phyloP scores from a whole-genome alignment of 208 protist genomes.

The Trypanosoma lewisi region DNA sequence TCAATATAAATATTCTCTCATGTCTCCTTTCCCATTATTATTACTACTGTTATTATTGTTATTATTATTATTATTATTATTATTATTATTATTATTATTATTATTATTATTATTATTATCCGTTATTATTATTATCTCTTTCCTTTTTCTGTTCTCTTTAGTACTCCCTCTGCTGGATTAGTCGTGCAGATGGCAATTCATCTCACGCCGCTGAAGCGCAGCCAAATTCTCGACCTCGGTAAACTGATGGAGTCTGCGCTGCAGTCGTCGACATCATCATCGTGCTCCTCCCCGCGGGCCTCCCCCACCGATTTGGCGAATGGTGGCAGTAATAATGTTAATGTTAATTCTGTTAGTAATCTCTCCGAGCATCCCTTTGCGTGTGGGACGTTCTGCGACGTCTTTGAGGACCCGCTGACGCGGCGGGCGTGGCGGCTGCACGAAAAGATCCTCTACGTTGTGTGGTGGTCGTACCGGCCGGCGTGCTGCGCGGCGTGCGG shows the following conservation, averaged over 20 bases:
- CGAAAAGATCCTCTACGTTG: conserved; percentile 82
- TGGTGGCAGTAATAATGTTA: neutral
- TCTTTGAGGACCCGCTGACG: conserved; percentile 57
- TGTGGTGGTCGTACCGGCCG: conserved; percentile 79
- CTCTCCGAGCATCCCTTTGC: conserved; percentile 39
- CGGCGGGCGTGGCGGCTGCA: conserved; percentile 48
- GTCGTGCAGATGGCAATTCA: conserved; percentile 29
- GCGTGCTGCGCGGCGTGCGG: conserved; percentile 57
- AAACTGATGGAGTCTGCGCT: conserved; percentile 40
- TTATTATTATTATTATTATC: neutral
- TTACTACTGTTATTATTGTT: too few species aligned
- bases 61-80: neutral
- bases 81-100: neutral
- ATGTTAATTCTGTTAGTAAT: neutral
- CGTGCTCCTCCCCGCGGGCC: conserved; percentile 6
- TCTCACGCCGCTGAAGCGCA: conserved; percentile 63
- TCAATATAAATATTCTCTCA: too few species aligned
- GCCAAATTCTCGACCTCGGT: conserved; percentile 68
- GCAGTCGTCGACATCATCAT: conserved; percentile 8
- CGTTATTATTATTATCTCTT: neutral
- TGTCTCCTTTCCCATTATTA: too few species aligned
- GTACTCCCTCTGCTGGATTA: neutral
- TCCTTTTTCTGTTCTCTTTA: neutral
- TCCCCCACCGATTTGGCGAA: neutral
- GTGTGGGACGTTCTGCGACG: conserved; percentile 55